Evolutionary conservation across 257 asterid genomes (phyloP), one percentile per base, ranked within the genome.

Genomic region (Henckelia pumila): DNA sequence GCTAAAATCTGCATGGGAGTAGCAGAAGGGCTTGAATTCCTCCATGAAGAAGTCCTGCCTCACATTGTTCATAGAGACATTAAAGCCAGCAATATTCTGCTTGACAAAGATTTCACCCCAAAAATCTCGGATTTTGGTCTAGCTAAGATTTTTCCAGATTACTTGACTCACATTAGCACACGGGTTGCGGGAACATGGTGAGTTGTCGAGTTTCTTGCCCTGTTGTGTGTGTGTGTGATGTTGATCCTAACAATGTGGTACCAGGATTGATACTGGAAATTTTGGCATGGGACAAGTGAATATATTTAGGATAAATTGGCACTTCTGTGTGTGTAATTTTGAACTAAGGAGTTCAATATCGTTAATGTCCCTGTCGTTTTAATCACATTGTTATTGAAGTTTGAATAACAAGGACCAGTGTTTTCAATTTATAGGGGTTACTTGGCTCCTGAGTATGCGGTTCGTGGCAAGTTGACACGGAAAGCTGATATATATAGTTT

Each of bases 111-210:
- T 69, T 83, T 92, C 73, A 83, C 70, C 16, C 85, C 97, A 1
- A 92, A 89, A 76, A 92, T 92, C 64, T 83, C 98, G 0, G 97
- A 92, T 83, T 92, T 92, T 70, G 98, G 98, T 71, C 84, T 92
- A 70, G 98, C 97, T 0, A 92, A 92, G 81, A 88, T 92, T 60
- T 81, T 89, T 24, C 98, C 97, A 0, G 62, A 80, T 53, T 69
- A 84, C 26, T 55, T 76, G 20, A 89, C 97, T 66, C 98, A 92
- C 80, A 68, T 89, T 67, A 92, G 95, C 87, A 92, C 98, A 2
- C 91, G 95, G 0, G 90, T 93, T 67, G 98, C 97, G 5, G 98
- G 97, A 63, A 92, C 98, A n/a, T 40, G 75, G 98, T 92, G 70
- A 85, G 98, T 82, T 73, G 33, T 32, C 37, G 20, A 52, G 49